A percentile compares a stretch with the other conserved stretches of the same genome.
Conservation (phyloP, 148 eudicot genomes). For the Chenopodium berlandieri region DNA sequence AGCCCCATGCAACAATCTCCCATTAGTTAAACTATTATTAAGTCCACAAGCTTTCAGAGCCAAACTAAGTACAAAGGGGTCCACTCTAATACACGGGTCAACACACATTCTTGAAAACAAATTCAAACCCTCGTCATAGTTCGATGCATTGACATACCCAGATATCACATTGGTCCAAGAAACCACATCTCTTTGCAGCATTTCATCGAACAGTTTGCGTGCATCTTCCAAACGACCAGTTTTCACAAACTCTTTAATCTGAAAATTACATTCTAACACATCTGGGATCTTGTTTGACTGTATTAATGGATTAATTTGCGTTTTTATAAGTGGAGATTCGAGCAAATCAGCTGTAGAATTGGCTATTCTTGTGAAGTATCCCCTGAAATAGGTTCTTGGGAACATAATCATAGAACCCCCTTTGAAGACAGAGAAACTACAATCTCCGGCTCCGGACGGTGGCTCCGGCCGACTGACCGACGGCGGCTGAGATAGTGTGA, state of each 20-base stretch:
- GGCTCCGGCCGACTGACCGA: not conserved
- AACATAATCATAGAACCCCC: slow-evolving; percentile 8
- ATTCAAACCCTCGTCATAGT: slow-evolving; percentile 53
- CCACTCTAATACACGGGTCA: slow-evolving; percentile 41
- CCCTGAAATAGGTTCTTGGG: slow-evolving; percentile 28
- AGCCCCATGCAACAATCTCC: slow-evolving; percentile 59
- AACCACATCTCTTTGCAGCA: slow-evolving; percentile 66
- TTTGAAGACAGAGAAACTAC: not conserved
- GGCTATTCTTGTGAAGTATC: slow-evolving; percentile 27
- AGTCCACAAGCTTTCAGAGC: slow-evolving; percentile 84
- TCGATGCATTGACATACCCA: slow-evolving; percentile 55
- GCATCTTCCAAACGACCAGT: slow-evolving; percentile 53
- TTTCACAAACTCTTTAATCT: slow-evolving; percentile 46
- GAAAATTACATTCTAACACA: slow-evolving; percentile 42
- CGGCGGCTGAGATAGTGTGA: no score
- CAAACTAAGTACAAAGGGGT: slow-evolving; percentile 64
- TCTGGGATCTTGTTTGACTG: slow-evolving; percentile 23
- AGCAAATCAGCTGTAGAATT: slow-evolving; percentile 25
- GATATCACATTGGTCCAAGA: slow-evolving; percentile 78
- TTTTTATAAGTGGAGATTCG: slow-evolving; percentile 9
- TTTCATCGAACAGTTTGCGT: slow-evolving; percentile 60
- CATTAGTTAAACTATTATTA: slow-evolving; percentile 32
- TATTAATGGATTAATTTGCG: not conserved
- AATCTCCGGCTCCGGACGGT: no score
- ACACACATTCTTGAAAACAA: slow-evolving; percentile 66